Evolutionary conservation across 106 monocot genomes (phyloP).

Genomic region (Dendrobium officinale): DNA sequence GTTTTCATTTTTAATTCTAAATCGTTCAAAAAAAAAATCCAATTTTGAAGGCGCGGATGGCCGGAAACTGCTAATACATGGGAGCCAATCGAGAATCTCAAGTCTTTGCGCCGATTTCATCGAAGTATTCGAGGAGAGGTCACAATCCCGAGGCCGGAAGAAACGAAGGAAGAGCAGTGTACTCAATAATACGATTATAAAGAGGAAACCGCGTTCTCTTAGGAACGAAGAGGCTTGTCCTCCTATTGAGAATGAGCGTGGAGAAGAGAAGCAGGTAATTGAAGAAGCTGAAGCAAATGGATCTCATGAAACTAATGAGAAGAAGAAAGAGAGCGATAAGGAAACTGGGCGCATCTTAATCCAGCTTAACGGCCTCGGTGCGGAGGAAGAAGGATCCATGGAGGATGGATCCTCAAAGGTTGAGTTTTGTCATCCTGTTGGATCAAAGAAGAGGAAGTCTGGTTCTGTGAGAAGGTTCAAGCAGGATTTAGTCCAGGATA

Average conservation of each 20-base stretch:
- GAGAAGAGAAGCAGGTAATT: not conserved
- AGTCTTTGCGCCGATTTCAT: slow-evolving; percentile 61
- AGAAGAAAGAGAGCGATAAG: not conserved
- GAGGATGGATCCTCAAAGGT: slow-evolving; percentile 25
- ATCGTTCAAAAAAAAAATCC: not conserved
- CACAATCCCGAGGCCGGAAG: slow-evolving; percentile 29
- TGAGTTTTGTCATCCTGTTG: slow-evolving; percentile 23
- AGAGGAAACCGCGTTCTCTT: slow-evolving; percentile 7
- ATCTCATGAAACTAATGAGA: not conserved
- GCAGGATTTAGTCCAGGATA: slow-evolving; percentile 8
- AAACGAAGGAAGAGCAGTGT: slow-evolving; percentile 36
- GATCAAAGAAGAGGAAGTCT: slow-evolving; percentile 89
- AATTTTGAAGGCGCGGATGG: slow-evolving; percentile 72
- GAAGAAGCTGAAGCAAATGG: slow-evolving; percentile 8
- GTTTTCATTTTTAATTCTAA: not conserved
- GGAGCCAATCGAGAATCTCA: slow-evolving; percentile 82
- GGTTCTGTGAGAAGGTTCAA: slow-evolving; percentile 75
- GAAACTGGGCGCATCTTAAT: slow-evolving; percentile 19
- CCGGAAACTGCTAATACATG: slow-evolving; percentile 96
- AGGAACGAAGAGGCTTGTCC: not conserved
- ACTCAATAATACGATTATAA: not conserved
- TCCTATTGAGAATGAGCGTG: not conserved
- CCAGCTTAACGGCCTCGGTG: slow-evolving; percentile 7
- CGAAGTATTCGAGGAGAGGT: slow-evolving; percentile 66
- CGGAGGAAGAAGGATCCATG: slow-evolving; percentile 19